phyloP scores from a whole-genome alignment of 371 early-diverging fungal species.

The Saksenaea oblongispora region DNA sequence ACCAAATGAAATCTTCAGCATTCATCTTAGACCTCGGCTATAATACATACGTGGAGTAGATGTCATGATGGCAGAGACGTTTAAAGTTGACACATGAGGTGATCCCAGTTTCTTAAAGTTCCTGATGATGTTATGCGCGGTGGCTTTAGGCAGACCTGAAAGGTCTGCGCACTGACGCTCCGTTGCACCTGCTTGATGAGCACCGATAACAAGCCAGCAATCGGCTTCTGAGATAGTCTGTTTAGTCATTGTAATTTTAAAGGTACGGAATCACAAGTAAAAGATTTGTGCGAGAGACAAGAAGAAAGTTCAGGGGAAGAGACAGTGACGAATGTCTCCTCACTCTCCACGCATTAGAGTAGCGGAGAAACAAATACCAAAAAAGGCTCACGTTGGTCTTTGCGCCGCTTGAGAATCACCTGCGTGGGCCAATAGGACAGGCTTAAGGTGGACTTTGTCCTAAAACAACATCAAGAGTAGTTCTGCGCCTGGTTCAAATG shows the following conservation, averaged over 20 bases:
- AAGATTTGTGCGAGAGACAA: neutral
- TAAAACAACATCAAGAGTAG: too few relatives aligned
- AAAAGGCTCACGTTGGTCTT: too few relatives aligned
- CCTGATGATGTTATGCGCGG: slow-evolving; percentile 22
- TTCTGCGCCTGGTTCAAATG: too few relatives aligned
- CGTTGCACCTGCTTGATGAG: slow-evolving; percentile 33
- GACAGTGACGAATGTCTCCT: neutral
- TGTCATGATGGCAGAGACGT: slow-evolving; percentile 2
- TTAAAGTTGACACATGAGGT: slow-evolving; percentile 17
- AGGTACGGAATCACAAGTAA: neutral
- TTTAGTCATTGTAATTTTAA: neutral
- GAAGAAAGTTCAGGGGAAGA: slow-evolving; percentile 1
- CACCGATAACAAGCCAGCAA: slow-evolving; percentile 32
- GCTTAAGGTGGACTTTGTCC: too few relatives aligned
- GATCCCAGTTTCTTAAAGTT: slow-evolving; percentile 24
- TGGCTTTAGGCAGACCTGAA: slow-evolving; percentile 20
- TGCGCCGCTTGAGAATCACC: too few relatives aligned
- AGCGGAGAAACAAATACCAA: too few relatives aligned
- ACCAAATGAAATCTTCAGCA: neutral
- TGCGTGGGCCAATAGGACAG: too few relatives aligned
- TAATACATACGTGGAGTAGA: slow-evolving; percentile 11
- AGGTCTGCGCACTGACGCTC: slow-evolving; percentile 24
- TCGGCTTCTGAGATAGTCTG: slow-evolving; percentile 21
- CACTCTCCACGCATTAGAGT: too few relatives aligned
- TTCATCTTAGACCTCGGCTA: neutral